Evolutionary conservation across 345 rosid species (phyloP).

Genomic region (Firmiana major): DNA sequence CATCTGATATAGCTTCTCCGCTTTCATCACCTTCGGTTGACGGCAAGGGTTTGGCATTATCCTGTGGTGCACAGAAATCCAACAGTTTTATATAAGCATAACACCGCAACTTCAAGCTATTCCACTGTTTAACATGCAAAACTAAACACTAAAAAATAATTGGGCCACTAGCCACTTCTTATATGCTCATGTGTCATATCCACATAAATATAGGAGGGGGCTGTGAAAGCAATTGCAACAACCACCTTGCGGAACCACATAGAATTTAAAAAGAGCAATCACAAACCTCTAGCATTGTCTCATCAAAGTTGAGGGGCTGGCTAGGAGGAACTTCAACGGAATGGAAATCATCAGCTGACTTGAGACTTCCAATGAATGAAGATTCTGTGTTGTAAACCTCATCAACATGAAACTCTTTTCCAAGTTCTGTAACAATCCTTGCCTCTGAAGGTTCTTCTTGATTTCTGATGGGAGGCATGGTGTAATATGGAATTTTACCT

Average conservation of each 20-base stretch:
- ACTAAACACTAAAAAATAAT: background rate
- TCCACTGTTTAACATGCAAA: background rate
- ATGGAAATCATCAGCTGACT: slow-evolving; percentile 57
- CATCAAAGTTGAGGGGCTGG: slow-evolving; percentile 61
- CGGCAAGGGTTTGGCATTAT: slow-evolving; percentile 29
- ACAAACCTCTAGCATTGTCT: slow-evolving; percentile 74
- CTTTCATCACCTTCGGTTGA: slow-evolving; percentile 22
- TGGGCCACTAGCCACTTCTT: background rate
- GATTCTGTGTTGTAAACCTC: slow-evolving; percentile 78
- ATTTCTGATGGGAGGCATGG: slow-evolving; percentile 75
- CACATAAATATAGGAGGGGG: background rate
- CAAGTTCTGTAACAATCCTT: slow-evolving; percentile 63
- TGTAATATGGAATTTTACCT: slow-evolving; percentile 90
- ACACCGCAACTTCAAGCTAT: background rate
- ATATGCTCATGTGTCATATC: background rate
- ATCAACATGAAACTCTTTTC: slow-evolving; percentile 76
- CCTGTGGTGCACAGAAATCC: slow-evolving; percentile 26
- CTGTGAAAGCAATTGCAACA: background rate
- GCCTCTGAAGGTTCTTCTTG: slow-evolving; percentile 71
- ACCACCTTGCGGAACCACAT: background rate
- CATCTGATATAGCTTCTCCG: slow-evolving; percentile 20
- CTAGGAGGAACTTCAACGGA: slow-evolving; percentile 76
- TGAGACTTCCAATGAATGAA: slow-evolving; percentile 86
- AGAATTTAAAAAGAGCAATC: background rate
- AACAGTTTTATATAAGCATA: background rate